Evolutionary conservation across 345 rosid genomes (phyloP).

Genomic region (Rhizophora apiculata): DNA sequence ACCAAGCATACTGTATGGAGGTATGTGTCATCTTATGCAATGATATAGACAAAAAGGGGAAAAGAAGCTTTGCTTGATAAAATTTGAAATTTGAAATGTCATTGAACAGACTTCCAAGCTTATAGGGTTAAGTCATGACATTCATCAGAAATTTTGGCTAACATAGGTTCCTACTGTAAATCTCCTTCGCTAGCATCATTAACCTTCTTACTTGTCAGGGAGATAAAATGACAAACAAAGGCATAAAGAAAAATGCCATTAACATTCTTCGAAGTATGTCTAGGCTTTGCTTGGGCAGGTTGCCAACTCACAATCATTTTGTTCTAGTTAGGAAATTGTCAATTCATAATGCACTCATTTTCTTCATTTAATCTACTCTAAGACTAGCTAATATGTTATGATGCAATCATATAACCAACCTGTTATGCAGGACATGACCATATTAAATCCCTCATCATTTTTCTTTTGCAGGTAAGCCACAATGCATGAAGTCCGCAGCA

Average conservation of each 20-base stretch:
- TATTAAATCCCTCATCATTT: too few species aligned
- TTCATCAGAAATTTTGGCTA: constrained; percentile 1
- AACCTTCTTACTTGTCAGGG: too few species aligned
- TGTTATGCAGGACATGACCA: too few species aligned
- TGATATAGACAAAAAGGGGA: background rate
- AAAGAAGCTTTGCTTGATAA: background rate
- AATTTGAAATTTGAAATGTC: background rate
- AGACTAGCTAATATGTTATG: too few species aligned
- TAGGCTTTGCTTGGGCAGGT: background rate
- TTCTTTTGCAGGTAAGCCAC: too few species aligned
- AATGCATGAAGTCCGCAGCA: too few species aligned
- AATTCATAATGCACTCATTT: background rate
- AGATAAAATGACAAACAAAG: too few species aligned
- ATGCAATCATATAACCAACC: too few species aligned
- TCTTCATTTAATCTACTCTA: too few species aligned
- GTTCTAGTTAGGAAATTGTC: background rate
- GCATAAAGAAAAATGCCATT: constrained; percentile 4
- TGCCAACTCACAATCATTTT: constrained; percentile 7
- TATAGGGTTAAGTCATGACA: background rate
- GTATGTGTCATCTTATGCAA: constrained; percentile 6
- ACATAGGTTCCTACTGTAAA: background rate
- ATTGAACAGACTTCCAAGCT: background rate
- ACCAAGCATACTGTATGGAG: constrained; percentile 9
- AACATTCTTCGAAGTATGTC: background rate
- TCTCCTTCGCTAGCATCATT: background rate